phyloP scores from a whole-genome alignment of 2,329 filamentous ascomycete species.

The Trichoderma simmonsii region DNA sequence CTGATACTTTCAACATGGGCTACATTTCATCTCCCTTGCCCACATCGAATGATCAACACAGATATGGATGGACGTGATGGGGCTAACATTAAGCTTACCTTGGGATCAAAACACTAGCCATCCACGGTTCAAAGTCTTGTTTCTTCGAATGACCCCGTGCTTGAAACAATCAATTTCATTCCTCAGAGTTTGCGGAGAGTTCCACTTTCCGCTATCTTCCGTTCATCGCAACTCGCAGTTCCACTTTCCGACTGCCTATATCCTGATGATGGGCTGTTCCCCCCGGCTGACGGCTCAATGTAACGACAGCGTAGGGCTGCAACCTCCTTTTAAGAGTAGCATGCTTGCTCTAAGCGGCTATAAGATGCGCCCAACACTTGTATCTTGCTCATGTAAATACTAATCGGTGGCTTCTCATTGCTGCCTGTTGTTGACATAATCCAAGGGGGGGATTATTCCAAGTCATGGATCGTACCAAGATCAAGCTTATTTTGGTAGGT shows the following conservation, averaged over 20 bases:
- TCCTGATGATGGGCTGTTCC: not conserved
- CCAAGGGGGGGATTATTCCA: not conserved
- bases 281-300: not conserved
- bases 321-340: not conserved
- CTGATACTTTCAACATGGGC: not conserved
- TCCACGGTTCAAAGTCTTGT: not conserved
- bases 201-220: not conserved
- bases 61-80: not conserved
- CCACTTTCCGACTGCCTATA: not conserved
- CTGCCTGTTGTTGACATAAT: not conserved
- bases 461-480: not conserved
- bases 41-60: not conserved
- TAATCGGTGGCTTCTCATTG: not conserved
- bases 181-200: not conserved
- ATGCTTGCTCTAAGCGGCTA: not conserved
- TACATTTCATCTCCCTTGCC: not conserved
- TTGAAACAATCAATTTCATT: not conserved
- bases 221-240: not conserved
- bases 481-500: conserved; percentile 11
- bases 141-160: not conserved
- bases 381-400: not conserved
- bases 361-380: not conserved
- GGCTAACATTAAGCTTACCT: not conserved
- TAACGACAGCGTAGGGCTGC: not conserved
- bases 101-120: not conserved